Evolutionary conservation across 768 basidiomycete species (phyloP).

Genomic region (Trichaptum fuscoviolaceum): DNA sequence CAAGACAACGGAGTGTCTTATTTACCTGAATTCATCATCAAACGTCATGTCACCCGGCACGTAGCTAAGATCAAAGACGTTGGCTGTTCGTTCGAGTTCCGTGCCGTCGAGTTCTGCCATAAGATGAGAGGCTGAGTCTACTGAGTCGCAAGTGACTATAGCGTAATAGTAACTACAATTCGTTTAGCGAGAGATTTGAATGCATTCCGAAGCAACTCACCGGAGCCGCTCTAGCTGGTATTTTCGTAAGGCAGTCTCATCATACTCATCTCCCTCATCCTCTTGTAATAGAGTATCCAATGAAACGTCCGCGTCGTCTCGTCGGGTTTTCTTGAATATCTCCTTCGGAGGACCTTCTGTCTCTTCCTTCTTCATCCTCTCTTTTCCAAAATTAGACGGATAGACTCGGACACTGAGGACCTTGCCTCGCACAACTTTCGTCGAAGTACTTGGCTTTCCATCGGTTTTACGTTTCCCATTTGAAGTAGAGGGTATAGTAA

Average conservation of each 20-base stretch:
- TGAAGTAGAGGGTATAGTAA: slow-evolving; percentile 23
- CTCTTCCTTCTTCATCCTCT: slow-evolving; percentile 81
- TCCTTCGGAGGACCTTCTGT: slow-evolving; percentile 84
- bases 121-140: slow-evolving; percentile 71
- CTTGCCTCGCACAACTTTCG: slow-evolving; percentile 50
- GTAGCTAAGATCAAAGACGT: slow-evolving; percentile 92
- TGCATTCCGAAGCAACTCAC: slow-evolving; percentile 37
- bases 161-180: slow-evolving; percentile 86
- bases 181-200: not conserved
- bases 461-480: slow-evolving; percentile 14
- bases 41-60: slow-evolving; percentile 89
- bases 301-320: slow-evolving; percentile 52
- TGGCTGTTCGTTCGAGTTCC: slow-evolving; percentile 94
- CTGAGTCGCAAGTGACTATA: slow-evolving; percentile 80
- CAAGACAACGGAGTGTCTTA: not conserved
- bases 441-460: slow-evolving; percentile 17
- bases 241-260: slow-evolving; percentile 80
- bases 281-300: slow-evolving; percentile 61
- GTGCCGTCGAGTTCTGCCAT: slow-evolving; percentile 88
- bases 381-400: slow-evolving; percentile 91
- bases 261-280: slow-evolving; percentile 71
- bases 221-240: slow-evolving; percentile 92
- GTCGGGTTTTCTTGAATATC: slow-evolving; percentile 58
- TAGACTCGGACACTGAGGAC: slow-evolving; percentile 79
- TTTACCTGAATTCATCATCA: slow-evolving; percentile 67